phyloP scores from a whole-genome alignment of 2,329 filamentous ascomycete genomes.

The Ophiostoma quercus region DNA sequence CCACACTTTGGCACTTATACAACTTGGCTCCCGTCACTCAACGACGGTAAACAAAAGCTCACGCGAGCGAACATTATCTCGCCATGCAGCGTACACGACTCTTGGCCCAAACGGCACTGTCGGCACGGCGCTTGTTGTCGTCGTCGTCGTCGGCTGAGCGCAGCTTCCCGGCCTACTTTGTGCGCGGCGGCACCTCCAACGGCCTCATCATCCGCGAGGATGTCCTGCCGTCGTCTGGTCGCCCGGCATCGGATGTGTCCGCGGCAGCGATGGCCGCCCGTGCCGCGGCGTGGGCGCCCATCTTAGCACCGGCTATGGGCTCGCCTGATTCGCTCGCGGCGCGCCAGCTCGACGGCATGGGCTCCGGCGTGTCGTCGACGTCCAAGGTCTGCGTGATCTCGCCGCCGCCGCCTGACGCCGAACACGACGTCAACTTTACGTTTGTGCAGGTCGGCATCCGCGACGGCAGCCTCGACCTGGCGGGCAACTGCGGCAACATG shows the following conservation, averaged over 20 bases:
- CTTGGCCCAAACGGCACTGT: not conserved
- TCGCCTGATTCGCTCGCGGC: conserved; percentile 59
- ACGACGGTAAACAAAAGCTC: too few species aligned
- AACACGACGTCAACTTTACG: conserved; percentile 60
- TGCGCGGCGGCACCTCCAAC: conserved; percentile 34
- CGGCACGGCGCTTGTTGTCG: not conserved
- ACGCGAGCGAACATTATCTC: not conserved
- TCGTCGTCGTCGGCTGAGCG: conserved; percentile 15
- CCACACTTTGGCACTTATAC: not conserved
- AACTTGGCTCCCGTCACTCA: too few species aligned
- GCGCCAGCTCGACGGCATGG: conserved; percentile 67
- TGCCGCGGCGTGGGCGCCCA: conserved; percentile 27
- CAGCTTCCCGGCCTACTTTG: conserved; percentile 31
- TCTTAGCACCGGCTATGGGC: conserved; percentile 47
- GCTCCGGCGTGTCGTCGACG: conserved; percentile 62
- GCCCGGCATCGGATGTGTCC: not conserved
- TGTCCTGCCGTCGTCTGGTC: conserved; percentile 26
- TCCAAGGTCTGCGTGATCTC: conserved; percentile 67
- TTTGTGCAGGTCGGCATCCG: conserved; percentile 65
- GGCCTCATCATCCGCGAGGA: conserved; percentile 30
- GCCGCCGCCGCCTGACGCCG: conserved; percentile 32
- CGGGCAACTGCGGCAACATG: conserved; percentile 75
- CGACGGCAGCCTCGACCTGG: conserved; percentile 56
- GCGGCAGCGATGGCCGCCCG: conserved; percentile 16
- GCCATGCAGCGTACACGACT: not conserved